A percentile compares a stretch with the other conserved stretches of the same genome.
Evolutionary conservation across 179 eudicot genomes (phyloP).

Genomic region (Vitellaria paradoxa): DNA sequence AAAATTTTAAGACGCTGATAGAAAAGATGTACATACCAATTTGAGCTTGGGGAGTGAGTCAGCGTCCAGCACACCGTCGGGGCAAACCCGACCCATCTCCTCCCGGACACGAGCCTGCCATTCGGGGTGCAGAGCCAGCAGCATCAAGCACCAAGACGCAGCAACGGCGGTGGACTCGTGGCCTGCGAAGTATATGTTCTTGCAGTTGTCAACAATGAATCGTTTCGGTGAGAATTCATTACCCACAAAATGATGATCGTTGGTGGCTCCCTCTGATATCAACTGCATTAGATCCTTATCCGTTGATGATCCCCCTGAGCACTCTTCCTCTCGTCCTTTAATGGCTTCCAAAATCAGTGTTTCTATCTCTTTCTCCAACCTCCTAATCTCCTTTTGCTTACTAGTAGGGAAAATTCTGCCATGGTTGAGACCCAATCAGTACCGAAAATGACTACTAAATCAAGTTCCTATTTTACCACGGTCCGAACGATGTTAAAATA

Average conservation of each 20-base stretch:
- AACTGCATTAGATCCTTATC: conserved; percentile 51
- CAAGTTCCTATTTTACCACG: too few relatives aligned
- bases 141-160: conserved; percentile 85
- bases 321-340: conserved; percentile 37
- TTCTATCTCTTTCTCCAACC: conserved; percentile 53
- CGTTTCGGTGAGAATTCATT: conserved; percentile 35
- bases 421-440: not conserved
- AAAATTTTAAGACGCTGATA: too few relatives aligned
- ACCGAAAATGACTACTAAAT: not conserved
- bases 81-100: conserved; percentile 40
- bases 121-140: conserved; percentile 67
- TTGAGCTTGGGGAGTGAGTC: conserved; percentile 65
- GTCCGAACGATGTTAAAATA: too few relatives aligned
- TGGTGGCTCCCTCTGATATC: conserved; percentile 52
- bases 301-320: conserved; percentile 18
- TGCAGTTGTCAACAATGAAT: conserved; percentile 82
- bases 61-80: conserved; percentile 25
- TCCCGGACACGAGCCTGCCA: conserved; percentile 68
- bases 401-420: conserved; percentile 36
- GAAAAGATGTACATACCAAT: conserved; percentile 35
- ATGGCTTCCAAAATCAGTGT: conserved; percentile 46
- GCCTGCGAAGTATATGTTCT: conserved; percentile 88
- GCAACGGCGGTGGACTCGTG: conserved; percentile 85
- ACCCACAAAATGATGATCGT: conserved; percentile 27
- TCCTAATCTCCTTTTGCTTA: conserved; percentile 35